Evolutionary conservation across 768 basidiomycete species (phyloP), one percentile per base, ranked within the genome.

Genomic region (Tricholoma matsutake): DNA sequence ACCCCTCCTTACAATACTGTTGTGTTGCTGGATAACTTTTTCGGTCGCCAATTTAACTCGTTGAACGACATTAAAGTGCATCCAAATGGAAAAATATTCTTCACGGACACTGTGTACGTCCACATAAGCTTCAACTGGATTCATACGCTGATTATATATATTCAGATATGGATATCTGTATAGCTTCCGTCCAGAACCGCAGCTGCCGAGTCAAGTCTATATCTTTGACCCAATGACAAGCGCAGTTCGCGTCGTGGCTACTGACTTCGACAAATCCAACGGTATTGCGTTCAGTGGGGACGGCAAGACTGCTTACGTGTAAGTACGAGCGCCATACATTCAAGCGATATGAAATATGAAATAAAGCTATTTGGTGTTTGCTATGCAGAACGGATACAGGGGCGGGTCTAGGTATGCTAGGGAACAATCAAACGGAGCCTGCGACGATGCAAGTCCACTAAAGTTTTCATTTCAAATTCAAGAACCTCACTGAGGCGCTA

Each of bases 11-110:
- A 86, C 72, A 88, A 91, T 58, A 74, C 81, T 3, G 91, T 88
- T 0, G 81, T 89, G 31, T 71, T 93, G 14, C 71, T 93, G 61
- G 88, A 92, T 73, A 93, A 92, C 74, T 91, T 81, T 72, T 89
- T 83, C 65, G 91, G 91, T 1, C 78, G 89, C 2, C 90, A 91
- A 64, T 94, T 92, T 75, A 92, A 89, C 72, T 91, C 91, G 1
- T 70, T 93, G 54, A 91, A 92, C 69, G 91, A 94, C 64, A 78
- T 88, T 61, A 91, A 89, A 65, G 76, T 91, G 3, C 86, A 91
- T 56, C 89, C 88, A 1, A 87, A 81, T 62, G 85, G 85, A 37
- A 83, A 83, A 39, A 65, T 92, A 1, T 91, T 88, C 74, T 91
- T 93, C 73, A 92, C 91, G 0, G 91, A 94, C 67, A 78, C 79